Evolutionary conservation across 192 early-diverging fungal genomes (phyloP), one percentile per base, ranked within the genome.

Genomic region (Phycomyces blakesleeanus): DNA sequence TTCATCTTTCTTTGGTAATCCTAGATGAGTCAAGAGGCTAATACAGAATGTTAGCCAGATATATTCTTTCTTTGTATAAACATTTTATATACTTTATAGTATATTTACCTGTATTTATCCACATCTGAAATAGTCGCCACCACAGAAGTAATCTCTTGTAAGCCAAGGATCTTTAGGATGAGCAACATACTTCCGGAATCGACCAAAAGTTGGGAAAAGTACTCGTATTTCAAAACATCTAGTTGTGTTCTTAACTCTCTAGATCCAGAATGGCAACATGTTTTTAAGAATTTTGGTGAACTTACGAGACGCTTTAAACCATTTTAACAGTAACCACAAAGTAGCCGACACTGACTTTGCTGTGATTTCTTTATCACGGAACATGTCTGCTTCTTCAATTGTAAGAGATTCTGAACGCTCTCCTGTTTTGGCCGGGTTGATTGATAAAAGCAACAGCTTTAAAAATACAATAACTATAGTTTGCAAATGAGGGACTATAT

Each of bases 141-240:
- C 6, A 77, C 72, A 9, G 68, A 69, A 4, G 73, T 68, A 22
- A 82, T 76, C 61, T 82, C 80, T 51, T 88, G 89, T 21, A 92
- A 80, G 51, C 91, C 91, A 58, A 93, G 80, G 71, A 94, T 85
- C 63, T 92, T 94, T 10, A 94, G 73, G 29, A 94, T 83, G 6
- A 94, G 65, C 29, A 94, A 82, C n/a, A 90, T 74, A 42, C 90
- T 88, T 51, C 90, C 91, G 20, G 90, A 91, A 67, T 94, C 92
- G 20, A 93, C 81, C 24, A 94, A 77, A 1, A 91, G 75, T 59
- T 90, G 88, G 5, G 83, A 85, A 11, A 93, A 68, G 69, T 93
- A 86, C 71, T 94, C 89, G 71, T 85, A 90, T 55, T 87, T 87
- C 37, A 93, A 62, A 11, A 76, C 76, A 71, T 91, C 87, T 90